These are phyloP conservation scores for Mortierella sp. DNA, from an alignment of 371 early-diverging fungal genomes.

Conservation along the genomic window DNA sequence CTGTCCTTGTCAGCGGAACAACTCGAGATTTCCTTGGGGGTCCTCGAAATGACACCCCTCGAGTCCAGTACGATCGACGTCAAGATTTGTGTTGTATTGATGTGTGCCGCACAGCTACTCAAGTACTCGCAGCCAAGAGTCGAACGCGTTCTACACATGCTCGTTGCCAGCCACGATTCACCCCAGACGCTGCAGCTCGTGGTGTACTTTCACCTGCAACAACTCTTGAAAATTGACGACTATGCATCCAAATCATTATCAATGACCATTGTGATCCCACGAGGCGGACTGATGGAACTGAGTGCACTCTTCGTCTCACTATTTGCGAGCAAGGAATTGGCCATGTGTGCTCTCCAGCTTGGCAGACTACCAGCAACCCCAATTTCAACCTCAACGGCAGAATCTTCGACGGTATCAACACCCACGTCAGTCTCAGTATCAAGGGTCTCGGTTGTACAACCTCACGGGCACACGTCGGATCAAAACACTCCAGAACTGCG, in stretches of 20 bases:
- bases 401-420: not conserved
- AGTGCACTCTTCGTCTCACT: conserved; percentile 17
- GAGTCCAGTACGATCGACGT: conserved; percentile 37
- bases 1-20: conserved; percentile 33
- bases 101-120: conserved; percentile 41
- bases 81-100: conserved; percentile 45
- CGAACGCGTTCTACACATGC: conserved; percentile 21
- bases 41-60: conserved; percentile 37
- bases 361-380: conserved; percentile 9
- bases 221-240: conserved; percentile 41
- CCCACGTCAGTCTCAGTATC: not conserved
- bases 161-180: conserved; percentile 33
- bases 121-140: conserved; percentile 27
- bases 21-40: conserved; percentile 38
- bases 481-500: conserved; percentile 20
- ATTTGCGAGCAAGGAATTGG: conserved; percentile 33
- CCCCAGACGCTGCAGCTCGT: conserved; percentile 34
- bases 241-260: conserved; percentile 45
- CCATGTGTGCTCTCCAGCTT: conserved; percentile 31
- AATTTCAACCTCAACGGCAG: not conserved
- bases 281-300: conserved; percentile 37
- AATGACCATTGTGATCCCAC: conserved; percentile 42
- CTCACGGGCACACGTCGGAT: not conserved
- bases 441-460: not conserved
- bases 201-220: conserved; percentile 34